These are phyloP conservation scores for Leccinum subgranulosum DNA, from an alignment of 768 basidiomycete species.

Conservation along the genomic window DNA sequence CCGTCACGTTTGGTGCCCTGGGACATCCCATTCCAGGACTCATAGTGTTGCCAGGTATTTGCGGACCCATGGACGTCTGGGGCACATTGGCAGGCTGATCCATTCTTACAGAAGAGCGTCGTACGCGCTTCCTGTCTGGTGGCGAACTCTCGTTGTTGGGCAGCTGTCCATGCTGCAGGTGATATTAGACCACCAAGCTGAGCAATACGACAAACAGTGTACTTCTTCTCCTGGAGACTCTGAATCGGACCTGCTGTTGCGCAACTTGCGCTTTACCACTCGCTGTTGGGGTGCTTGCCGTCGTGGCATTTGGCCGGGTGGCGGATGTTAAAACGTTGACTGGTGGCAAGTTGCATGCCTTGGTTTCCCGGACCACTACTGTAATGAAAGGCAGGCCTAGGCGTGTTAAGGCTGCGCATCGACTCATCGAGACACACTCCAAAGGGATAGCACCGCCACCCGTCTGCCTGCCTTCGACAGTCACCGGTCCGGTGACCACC, in stretches of 20 bases:
- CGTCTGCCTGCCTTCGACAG: too few species aligned
- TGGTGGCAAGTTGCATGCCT: conserved; percentile 37
- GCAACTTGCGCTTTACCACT: conserved; percentile 37
- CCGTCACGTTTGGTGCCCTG: conserved; percentile 29
- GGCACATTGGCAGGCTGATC: conserved; percentile 41
- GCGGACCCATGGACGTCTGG: conserved; percentile 30
- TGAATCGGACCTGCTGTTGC: conserved; percentile 46
- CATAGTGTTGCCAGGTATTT: conserved; percentile 31
- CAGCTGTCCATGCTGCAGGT: conserved; percentile 42
- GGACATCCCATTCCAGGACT: conserved; percentile 37
- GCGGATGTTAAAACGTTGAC: conserved; percentile 32
- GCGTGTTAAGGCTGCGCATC: too few species aligned
- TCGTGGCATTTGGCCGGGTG: conserved; percentile 16
- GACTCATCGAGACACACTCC: too few species aligned
- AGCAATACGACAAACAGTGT: conserved; percentile 9
- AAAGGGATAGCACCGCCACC: too few species aligned
- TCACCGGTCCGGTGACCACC: too few species aligned
- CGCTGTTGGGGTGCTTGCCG: conserved; percentile 29
- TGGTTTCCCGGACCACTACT: background rate
- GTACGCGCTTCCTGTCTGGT: conserved; percentile 51
- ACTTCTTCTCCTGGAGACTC: conserved; percentile 54
- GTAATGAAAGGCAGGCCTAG: too few species aligned
- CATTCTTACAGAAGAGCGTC: conserved; percentile 45
- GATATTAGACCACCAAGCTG: background rate
- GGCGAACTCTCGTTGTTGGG: conserved; percentile 53